Evolutionary conservation across 768 basidiomycete genomes (phyloP).

Genomic region (Suillus weaverae): DNA sequence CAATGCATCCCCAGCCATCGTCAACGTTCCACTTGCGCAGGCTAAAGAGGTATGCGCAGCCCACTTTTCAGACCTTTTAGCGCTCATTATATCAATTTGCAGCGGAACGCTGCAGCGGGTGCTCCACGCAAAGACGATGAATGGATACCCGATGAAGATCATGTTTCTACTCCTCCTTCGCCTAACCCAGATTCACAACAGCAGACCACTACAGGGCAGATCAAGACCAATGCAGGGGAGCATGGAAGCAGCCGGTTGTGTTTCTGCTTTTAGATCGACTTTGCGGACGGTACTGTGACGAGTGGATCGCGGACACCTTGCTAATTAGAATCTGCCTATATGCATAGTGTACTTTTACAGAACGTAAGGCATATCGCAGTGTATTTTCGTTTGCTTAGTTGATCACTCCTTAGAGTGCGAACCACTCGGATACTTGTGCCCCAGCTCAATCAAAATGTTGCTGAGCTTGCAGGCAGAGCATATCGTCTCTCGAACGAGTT

Average conservation of each 20-base stretch:
- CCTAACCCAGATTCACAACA: not conserved
- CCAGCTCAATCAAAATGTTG: too few species aligned
- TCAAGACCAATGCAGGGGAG: not conserved
- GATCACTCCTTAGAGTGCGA: not conserved
- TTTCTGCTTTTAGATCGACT: not conserved
- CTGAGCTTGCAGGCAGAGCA: too few species aligned
- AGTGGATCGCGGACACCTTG: not conserved
- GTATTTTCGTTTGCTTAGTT: not conserved
- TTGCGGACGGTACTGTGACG: not conserved
- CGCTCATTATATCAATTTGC: not conserved
- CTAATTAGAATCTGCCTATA: not conserved
- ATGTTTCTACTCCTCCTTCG: not conserved
- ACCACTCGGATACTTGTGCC: not conserved
- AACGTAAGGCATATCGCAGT: not conserved
- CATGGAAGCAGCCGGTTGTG: not conserved
- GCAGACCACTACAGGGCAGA: not conserved
- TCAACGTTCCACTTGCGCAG: not conserved
- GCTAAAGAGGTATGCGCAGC: not conserved
- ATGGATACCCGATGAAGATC: not conserved
- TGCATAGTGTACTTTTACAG: not conserved
- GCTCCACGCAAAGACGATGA: not conserved
- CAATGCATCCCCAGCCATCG: not conserved
- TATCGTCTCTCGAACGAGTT: too few species aligned
- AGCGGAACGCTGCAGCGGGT: not conserved
- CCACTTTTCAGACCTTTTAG: not conserved